Base-by-base conservation (phyloP, 1,284 basidiomycete genomes). In the Apiotrichum siamense region DNA sequence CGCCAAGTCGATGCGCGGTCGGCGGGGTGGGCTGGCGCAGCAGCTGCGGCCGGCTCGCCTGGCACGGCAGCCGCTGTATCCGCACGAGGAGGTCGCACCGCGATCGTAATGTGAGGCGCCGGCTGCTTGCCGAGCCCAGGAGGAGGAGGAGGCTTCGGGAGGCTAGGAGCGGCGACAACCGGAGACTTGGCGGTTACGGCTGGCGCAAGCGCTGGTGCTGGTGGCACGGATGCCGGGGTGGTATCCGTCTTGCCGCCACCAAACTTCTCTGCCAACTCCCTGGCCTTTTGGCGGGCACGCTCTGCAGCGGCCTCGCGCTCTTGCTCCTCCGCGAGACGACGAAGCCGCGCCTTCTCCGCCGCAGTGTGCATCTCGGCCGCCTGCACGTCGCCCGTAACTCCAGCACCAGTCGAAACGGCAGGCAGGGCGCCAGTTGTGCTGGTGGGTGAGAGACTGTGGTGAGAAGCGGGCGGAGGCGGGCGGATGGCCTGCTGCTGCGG, bases 361-460 rank as follows among this genome's bases (percentile, higher is more conserved):
- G 89, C 89, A 49, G 77, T 81, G 57, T 91, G 88, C 91, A 97
- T 94, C 43, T 88, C 80, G 37, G 84, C 83, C 61, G 87, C 87
- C 59, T 87, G 83, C 10, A 79, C 78, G 56, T 84, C 84, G 48
- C 51, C 62, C 7, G 36, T 7, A n/a, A 37, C 35, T 17, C 26
- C 26, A 20, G 40, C 26, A 18, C 15, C 11, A 10, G 26, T 20
- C 13, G 41, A 17, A 13, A 7, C 44, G 4, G 29, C n/a, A 1
- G 50, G 50, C 21, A 47, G n/a, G 10, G 46, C 46, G 12, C 21
- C 12, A 1, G 46, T 36, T 33, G 26, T 39, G 36, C 18, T 41
- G 12, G 18, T 7, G 5, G 41, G 36, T 13, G 36, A 25, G 20
- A 27, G 11, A 18, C 37, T 24, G 42, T 40, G 49, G 26, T 37